Evolutionary conservation across 1,284 basidiomycete species (phyloP).

Genomic region (Sporisorium reilianum): DNA sequence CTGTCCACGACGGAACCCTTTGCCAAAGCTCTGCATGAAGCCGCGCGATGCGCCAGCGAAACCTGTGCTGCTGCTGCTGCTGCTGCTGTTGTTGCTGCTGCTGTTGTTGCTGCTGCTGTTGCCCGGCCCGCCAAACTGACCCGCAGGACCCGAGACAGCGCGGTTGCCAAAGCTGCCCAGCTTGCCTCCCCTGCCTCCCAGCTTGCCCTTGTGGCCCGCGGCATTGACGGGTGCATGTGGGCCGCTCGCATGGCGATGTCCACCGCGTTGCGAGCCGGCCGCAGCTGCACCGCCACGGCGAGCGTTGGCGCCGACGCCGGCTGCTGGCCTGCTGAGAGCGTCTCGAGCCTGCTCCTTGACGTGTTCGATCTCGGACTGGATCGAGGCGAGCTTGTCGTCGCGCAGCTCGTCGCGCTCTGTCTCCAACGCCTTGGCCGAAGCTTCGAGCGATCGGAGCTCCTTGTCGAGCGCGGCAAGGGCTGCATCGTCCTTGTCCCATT

Average conservation of each 20-base stretch:
- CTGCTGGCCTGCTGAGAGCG: constrained; percentile 22
- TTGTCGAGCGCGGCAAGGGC: constrained; percentile 44
- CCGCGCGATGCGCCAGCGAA: constrained; percentile 36
- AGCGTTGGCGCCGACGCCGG: constrained; percentile 4
- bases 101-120: constrained; percentile 8
- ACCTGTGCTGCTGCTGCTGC: constrained; percentile 13
- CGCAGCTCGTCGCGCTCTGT: constrained; percentile 43
- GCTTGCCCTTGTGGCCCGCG: constrained; percentile 30
- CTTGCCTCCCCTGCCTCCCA: constrained; percentile 37
- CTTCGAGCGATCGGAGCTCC: constrained; percentile 40
- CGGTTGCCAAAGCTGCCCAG: constrained; percentile 33
- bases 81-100: constrained; percentile 9
- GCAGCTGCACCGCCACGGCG: constrained; percentile 33
- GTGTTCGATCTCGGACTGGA: constrained; percentile 43
- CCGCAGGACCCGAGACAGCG: constrained; percentile 41
- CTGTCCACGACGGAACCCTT: constrained; percentile 38
- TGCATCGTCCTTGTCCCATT: constrained; percentile 46
- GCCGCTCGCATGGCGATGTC: constrained; percentile 43
- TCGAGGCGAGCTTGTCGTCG: constrained; percentile 36
- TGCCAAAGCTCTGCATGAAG: constrained; percentile 50
- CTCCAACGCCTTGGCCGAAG: constrained; percentile 30
- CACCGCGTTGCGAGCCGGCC: constrained; percentile 31
- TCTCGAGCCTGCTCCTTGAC: constrained; percentile 41
- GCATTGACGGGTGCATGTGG: constrained; percentile 24
- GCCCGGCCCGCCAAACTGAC: constrained; percentile 27